Evolutionary conservation across 306 rosid genomes (phyloP).

Genomic region (Cicer pinnatifidum): DNA sequence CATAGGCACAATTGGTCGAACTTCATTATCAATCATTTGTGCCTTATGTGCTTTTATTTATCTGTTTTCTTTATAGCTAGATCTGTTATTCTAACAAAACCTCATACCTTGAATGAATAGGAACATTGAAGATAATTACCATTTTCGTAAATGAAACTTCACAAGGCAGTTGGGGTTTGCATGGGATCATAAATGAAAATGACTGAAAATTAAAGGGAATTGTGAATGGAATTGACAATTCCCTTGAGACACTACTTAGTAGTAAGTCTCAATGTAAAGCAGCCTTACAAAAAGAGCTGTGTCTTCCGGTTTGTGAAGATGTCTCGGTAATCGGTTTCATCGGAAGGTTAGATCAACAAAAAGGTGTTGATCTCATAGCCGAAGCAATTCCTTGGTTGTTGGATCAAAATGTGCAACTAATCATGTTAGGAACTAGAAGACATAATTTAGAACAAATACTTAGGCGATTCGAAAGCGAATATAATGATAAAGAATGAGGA

Average conservation of each 20-base stretch:
- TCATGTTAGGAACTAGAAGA: conserved; percentile 90
- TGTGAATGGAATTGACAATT: conserved; percentile 84
- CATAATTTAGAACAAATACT: conserved; percentile 83
- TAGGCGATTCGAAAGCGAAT: conserved; percentile 53
- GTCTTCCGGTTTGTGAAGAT: conserved; percentile 74
- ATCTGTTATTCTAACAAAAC: too few relatives aligned
- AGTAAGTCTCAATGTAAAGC: conserved; percentile 88
- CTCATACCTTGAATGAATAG: too few relatives aligned
- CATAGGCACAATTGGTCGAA: too few relatives aligned
- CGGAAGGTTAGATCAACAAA: conserved; percentile 87
- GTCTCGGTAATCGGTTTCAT: conserved; percentile 75
- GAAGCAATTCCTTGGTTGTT: conserved; percentile 91
- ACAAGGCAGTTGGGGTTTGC: conserved; percentile 97
- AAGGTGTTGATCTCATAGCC: conserved; percentile 90
- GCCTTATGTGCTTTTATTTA: too few relatives aligned
- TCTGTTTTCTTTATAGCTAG: too few relatives aligned
- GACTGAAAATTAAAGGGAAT: conserved; percentile 91
- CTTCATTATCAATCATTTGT: too few relatives aligned
- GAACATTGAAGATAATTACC: too few relatives aligned
- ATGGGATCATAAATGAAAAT: conserved; percentile 72
- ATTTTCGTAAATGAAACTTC: background rate
- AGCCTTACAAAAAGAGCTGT: conserved; percentile 87
- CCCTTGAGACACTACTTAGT: conserved; percentile 58
- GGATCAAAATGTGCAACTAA: conserved; percentile 77
- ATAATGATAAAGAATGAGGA: conserved; percentile 66